Percentiles rank a stretch among this genome's conserved stretches.
Conservation (phyloP, 2,329 filamentous ascomycete genomes). For the Aschersonia sp. region DNA sequence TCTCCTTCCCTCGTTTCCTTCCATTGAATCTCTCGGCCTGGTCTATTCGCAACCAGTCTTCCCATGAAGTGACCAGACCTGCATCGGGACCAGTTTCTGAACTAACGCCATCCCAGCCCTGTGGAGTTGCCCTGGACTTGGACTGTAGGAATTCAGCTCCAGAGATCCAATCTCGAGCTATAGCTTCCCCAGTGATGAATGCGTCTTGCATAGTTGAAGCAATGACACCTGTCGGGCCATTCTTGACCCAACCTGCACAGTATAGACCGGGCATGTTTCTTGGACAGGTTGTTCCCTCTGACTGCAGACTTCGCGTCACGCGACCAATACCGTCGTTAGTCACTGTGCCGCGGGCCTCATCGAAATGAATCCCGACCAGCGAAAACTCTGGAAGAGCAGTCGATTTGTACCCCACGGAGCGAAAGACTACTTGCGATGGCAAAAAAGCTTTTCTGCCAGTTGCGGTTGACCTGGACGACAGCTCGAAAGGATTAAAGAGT, state of each 20-base stretch:
- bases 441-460: slow-evolving; percentile 38
- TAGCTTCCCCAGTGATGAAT: slow-evolving; percentile 74
- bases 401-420: slow-evolving; percentile 91
- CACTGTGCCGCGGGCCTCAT: slow-evolving; percentile 59
- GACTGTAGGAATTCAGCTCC: slow-evolving; percentile 23
- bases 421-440: slow-evolving; percentile 62
- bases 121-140: slow-evolving; percentile 1
- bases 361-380: slow-evolving; percentile 64
- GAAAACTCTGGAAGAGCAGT: slow-evolving; percentile 60
- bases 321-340: slow-evolving; percentile 71
- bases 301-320: slow-evolving; percentile 27
- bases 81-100: slow-evolving; percentile 38
- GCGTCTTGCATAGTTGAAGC: slow-evolving; percentile 93
- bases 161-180: slow-evolving; percentile 59
- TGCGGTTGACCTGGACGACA: slow-evolving; percentile 28
- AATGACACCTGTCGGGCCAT: slow-evolving; percentile 88
- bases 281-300: slow-evolving; percentile 16
- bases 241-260: slow-evolving; percentile 92
- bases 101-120: slow-evolving; percentile 67
- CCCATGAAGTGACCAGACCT: slow-evolving; percentile 58
- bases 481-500: slow-evolving; percentile 40
- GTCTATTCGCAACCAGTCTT: slow-evolving; percentile 76
- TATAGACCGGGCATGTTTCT: slow-evolving; percentile 57
- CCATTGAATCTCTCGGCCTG: slow-evolving; percentile 58
- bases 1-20: slow-evolving; percentile 52